Evolutionary conservation across 2,329 filamentous ascomycete genomes (phyloP), one percentile per base, ranked within the genome.

Genomic region (Camptophora hylomeconis): DNA sequence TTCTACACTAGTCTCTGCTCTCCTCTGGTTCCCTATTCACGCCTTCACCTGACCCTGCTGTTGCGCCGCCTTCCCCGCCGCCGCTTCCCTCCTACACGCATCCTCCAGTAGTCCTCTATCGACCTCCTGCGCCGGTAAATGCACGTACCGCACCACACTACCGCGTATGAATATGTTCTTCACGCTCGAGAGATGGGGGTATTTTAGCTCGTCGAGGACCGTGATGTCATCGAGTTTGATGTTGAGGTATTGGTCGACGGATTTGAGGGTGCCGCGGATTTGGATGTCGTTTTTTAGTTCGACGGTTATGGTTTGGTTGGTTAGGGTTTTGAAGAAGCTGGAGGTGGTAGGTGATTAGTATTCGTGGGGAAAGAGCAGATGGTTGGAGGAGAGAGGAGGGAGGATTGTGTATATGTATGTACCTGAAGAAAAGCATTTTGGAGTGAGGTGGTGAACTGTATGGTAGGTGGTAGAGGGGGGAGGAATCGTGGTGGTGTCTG

Each of bases 201-300:
- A 95, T 58, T 86, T 84, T 50, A 89, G 63, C 60, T 95, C 83
- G 44, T 98, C 86, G 15, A 93, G 70, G 17, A 95, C 87, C 39
- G 76, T 70, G 37, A 95, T 92, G 50, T 94, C 83, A 51, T 98
- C 89, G 28, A 98, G 73, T 66, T 95, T 95, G 62, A 98, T 94
- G 62, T 98, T 98, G 51, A 98, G 73, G 60, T 92, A 98, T 63
- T 95, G 89, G 55, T 98, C 89, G 44, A 98, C 87, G 51, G 81
- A 92, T 67, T 95, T 98, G 44, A 98, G 69, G 19, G 78, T 92
- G 43, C 89, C 89, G 47, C 82, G 81, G 55, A 98, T 92, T 53
- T 86, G 84, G 46, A 98, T 92, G 61, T 98, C 89, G 57, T 98
- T 98, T 63, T 98, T 98, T 56, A 98, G 80, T 65, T 98, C 89